These are phyloP conservation scores for Metschnikowia hibisci DNA, from an alignment of 805 yeast genomes.

Conservation along the genomic window DNA sequence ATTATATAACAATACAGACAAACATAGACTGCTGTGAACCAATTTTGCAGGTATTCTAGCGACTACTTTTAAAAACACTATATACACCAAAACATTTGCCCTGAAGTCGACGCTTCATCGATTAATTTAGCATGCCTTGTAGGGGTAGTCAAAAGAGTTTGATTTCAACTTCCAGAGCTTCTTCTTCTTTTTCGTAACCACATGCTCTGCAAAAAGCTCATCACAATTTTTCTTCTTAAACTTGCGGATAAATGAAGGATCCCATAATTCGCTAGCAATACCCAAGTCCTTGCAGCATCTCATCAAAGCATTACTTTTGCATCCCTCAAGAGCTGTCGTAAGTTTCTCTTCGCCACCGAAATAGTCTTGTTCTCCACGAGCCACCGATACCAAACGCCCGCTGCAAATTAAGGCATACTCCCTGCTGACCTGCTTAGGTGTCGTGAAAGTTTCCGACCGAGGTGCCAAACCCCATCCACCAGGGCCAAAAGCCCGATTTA, in stretches of 20 bases:
- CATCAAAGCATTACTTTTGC: slow-evolving; percentile 95
- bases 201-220: slow-evolving; percentile 81
- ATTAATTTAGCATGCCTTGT: slow-evolving; percentile 35
- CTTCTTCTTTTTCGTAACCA: slow-evolving; percentile 76
- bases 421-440: slow-evolving; percentile 72
- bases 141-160: slow-evolving; percentile 82
- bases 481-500: slow-evolving; percentile 92
- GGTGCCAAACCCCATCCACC: slow-evolving; percentile 99
- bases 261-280: slow-evolving; percentile 96
- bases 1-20: slow-evolving; percentile 2
- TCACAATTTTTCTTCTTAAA: slow-evolving; percentile 55
- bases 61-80: too few species aligned
- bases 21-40: neutral
- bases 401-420: slow-evolving; percentile 86
- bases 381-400: slow-evolving; percentile 85
- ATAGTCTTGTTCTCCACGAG: slow-evolving; percentile 94
- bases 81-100: neutral
- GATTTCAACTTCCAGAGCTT: slow-evolving; percentile 85
- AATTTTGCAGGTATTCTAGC: too few species aligned
- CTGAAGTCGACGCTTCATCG: too few species aligned
- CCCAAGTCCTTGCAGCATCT: slow-evolving; percentile 97
- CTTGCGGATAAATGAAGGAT: slow-evolving; percentile 71
- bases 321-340: slow-evolving; percentile 96
- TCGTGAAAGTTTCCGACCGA: slow-evolving; percentile 75
- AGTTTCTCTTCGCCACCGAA: slow-evolving; percentile 77